A percentile compares a stretch with the other conserved stretches of the same genome.
phyloP scores from a whole-genome alignment of 345 rosid genomes.

The Eucalyptus marginata region DNA sequence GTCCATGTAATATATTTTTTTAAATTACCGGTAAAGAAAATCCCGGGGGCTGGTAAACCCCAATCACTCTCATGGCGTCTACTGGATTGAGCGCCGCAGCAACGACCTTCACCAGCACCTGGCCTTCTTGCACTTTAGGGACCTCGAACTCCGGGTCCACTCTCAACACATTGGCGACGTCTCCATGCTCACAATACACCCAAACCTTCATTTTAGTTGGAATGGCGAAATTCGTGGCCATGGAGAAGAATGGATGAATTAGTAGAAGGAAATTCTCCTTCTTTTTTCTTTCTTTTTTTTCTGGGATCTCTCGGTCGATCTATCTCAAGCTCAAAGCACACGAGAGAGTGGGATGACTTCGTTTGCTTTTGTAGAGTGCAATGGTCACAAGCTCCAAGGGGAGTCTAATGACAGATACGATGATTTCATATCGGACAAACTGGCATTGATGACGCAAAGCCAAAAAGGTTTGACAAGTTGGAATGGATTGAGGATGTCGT shows the following conservation, averaged over 20 bases:
- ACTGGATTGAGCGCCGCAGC: conserved; percentile 86
- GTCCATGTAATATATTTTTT: background rate
- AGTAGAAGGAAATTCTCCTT: background rate
- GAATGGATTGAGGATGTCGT: too few species aligned
- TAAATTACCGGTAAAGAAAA: conserved; percentile 41
- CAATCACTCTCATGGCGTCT: conserved; percentile 55
- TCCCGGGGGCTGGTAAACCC: conserved; percentile 64
- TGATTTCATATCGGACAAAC: background rate
- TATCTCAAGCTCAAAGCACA: background rate
- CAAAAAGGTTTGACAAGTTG: too few species aligned
- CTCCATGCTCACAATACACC: conserved; percentile 62
- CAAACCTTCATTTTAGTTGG: conserved; percentile 68
- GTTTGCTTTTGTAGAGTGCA: background rate
- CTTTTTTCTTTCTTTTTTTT: background rate
- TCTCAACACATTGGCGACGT: conserved; percentile 33
- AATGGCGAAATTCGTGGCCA: background rate
- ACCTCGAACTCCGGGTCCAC: conserved; percentile 47
- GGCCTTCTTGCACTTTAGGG: conserved; percentile 57
- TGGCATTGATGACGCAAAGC: too few species aligned
- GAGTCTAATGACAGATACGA: background rate
- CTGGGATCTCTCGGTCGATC: background rate
- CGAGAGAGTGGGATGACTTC: background rate
- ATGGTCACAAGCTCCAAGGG: background rate
- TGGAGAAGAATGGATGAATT: background rate
- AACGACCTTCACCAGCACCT: conserved; percentile 65